Evolutionary conservation across 768 basidiomycete genomes (phyloP).

Genomic region (Naematelia aurantialba): DNA sequence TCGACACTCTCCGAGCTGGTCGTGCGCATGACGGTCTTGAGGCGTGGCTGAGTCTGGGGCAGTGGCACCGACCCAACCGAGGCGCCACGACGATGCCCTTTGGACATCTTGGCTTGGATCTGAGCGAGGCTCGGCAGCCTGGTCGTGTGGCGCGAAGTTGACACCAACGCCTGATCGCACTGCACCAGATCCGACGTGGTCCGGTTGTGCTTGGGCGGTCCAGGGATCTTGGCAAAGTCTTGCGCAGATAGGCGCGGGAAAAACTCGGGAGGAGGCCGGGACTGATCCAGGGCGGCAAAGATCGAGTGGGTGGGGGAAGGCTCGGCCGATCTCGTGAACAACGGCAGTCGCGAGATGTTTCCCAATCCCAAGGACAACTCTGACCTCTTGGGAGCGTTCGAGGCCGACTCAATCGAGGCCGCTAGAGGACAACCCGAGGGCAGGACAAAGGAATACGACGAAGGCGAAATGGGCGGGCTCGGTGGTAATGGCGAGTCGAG

Average conservation of each 20-base stretch:
- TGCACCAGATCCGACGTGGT: conserved; percentile 25
- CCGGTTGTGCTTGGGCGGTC: conserved; percentile 19
- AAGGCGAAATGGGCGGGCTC: conserved; percentile 19
- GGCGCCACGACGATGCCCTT: conserved; percentile 18
- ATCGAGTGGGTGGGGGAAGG: conserved; percentile 37
- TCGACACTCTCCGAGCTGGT: conserved; percentile 30
- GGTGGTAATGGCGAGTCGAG: conserved; percentile 19
- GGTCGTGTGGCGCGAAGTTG: conserved; percentile 14
- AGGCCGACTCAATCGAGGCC: conserved; percentile 21
- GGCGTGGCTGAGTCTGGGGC: neutral
- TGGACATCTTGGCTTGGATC: conserved; percentile 37
- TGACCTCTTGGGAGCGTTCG: conserved; percentile 2
- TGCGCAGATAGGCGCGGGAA: conserved; percentile 31
- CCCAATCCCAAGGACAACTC: no score
- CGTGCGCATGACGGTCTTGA: conserved; percentile 12
- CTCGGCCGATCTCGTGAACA: conserved; percentile 36
- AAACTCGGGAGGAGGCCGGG: conserved; percentile 38
- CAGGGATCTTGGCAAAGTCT: conserved; percentile 25
- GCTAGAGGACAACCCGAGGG: conserved; percentile 37
- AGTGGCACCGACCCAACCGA: conserved; percentile 19
- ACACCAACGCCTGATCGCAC: neutral
- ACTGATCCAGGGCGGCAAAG: conserved; percentile 34
- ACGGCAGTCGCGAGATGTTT: conserved; percentile 13
- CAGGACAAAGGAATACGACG: conserved; percentile 36
- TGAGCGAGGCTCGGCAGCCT: conserved; percentile 35